Conservation (phyloP, 2,329 filamentous ascomycete genomes). For the Graphilbum ipis-grandicollis region DNA sequence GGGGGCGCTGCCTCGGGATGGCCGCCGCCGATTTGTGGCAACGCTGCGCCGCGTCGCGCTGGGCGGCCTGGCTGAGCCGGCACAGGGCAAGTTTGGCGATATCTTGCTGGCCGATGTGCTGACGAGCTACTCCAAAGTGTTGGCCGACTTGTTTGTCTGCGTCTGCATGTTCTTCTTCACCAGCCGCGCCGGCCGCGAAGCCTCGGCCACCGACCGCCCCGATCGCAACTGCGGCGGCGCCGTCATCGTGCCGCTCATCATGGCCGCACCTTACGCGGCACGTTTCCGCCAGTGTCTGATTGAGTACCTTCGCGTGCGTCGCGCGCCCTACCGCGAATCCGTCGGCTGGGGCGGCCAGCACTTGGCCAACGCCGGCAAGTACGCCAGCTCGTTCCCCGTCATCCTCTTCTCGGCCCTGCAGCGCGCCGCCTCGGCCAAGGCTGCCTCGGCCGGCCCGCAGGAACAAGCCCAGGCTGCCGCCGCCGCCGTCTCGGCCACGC, state of each 20-base stretch:
- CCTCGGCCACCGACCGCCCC: constrained; percentile 62
- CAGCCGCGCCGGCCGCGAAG: constrained; percentile 20
- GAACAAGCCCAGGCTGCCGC: constrained; percentile 1
- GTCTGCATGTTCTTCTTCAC: constrained; percentile 75
- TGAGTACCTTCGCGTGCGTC: constrained; percentile 60
- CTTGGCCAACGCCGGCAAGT: constrained; percentile 86
- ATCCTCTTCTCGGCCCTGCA: constrained; percentile 65
- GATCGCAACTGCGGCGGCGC: constrained; percentile 68
- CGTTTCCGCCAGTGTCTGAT: constrained; percentile 84
- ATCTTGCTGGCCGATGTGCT: constrained; percentile 84
- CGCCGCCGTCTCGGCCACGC: constrained; percentile 18
- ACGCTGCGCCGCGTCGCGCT: constrained; percentile 64
- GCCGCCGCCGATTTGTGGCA: constrained; percentile 57
- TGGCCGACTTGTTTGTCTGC: constrained; percentile 76
- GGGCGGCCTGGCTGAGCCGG: constrained; percentile 70
- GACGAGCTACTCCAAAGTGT: constrained; percentile 85
- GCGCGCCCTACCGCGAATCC: constrained; percentile 34
- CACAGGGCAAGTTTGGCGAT: constrained; percentile 89
- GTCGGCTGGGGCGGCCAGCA: constrained; percentile 70
- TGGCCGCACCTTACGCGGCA: constrained; percentile 68
- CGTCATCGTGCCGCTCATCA: constrained; percentile 67
- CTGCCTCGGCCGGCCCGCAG: constrained; percentile 7
- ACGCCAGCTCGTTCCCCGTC: constrained; percentile 85
- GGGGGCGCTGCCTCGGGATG: constrained; percentile 37
- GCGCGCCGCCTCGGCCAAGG: constrained; percentile 33